A percentile compares a stretch with the other conserved stretches of the same genome.
Conservation (phyloP, 305 asterid species). For the Fraxinus sp. region DNA sequence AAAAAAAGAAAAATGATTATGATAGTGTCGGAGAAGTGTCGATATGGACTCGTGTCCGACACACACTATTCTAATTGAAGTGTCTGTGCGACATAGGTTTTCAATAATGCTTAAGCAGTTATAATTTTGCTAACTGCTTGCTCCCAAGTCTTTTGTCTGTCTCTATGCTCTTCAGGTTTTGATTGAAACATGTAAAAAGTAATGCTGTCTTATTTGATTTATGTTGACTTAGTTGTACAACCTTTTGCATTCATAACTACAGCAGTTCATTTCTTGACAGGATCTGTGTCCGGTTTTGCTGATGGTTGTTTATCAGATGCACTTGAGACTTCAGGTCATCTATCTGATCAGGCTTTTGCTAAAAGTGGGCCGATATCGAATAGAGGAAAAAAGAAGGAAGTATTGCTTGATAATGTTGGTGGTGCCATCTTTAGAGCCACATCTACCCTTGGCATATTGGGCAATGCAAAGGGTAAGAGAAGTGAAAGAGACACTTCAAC, state of each 20-base stretch:
- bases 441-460: constrained; percentile 47
- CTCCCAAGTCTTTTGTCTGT: background rate
- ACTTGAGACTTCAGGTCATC: constrained; percentile 41
- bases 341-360: constrained; percentile 48
- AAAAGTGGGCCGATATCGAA: constrained; percentile 65
- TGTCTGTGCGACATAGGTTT: background rate
- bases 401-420: constrained; percentile 75
- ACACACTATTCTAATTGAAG: background rate
- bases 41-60: background rate
- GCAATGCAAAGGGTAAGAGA: constrained; percentile 85
- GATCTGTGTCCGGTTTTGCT: constrained; percentile 30
- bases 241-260: background rate
- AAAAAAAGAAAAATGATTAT: background rate
- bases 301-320: constrained; percentile 38
- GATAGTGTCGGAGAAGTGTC: background rate
- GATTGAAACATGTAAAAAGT: background rate
- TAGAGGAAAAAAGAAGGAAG: constrained; percentile 86
- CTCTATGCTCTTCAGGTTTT: background rate
- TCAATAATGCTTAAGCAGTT: background rate
- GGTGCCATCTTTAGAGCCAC: constrained; percentile 51
- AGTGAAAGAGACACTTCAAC: constrained; percentile 60
- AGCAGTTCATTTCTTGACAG: constrained; percentile 20
- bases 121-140: background rate
- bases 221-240: background rate
- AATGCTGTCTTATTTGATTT: background rate